Evolutionary conservation across 1,284 basidiomycete genomes (phyloP).

Genomic region (Fomitopsis schrenkii): DNA sequence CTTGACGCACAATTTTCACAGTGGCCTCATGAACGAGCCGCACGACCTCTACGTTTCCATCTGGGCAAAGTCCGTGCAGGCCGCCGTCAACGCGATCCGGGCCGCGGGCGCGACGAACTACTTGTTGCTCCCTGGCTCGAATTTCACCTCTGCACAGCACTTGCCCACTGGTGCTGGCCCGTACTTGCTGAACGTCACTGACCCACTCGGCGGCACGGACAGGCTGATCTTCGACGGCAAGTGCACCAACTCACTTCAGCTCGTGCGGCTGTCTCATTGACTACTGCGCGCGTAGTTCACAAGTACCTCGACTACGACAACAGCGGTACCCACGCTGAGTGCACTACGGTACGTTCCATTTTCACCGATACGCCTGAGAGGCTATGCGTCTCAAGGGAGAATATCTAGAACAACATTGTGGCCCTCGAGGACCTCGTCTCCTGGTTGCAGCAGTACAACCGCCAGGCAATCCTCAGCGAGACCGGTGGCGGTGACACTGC

Average conservation of each 20-base stretch:
- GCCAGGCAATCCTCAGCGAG: constrained; percentile 54
- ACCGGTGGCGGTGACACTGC: constrained; percentile 54
- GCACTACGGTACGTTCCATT: constrained; percentile 34
- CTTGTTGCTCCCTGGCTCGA: constrained; percentile 43
- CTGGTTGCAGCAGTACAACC: constrained; percentile 44
- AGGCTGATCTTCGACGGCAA: constrained; percentile 54
- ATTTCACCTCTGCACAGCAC: constrained; percentile 40
- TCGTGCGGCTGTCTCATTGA: too few species aligned
- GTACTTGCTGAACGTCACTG: constrained; percentile 45
- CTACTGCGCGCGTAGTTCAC: constrained; percentile 36
- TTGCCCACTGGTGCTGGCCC: constrained; percentile 50
- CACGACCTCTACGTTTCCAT: constrained; percentile 41
- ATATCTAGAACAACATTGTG: constrained; percentile 39
- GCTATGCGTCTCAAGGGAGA: too few species aligned
- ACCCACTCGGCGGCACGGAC: constrained; percentile 44
- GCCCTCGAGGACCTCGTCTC: constrained; percentile 40
- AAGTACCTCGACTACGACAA: constrained; percentile 61
- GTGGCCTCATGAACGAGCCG: constrained; percentile 51
- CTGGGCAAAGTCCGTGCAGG: constrained; percentile 45
- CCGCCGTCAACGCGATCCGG: constrained; percentile 46
- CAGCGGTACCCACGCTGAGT: constrained; percentile 48
- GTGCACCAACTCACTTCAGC: background rate
- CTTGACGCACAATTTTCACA: background rate
- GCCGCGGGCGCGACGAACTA: constrained; percentile 43
- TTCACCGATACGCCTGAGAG: background rate